Conservation (phyloP, 2,329 filamentous ascomycete genomes). For the Cadophora sp. region DNA sequence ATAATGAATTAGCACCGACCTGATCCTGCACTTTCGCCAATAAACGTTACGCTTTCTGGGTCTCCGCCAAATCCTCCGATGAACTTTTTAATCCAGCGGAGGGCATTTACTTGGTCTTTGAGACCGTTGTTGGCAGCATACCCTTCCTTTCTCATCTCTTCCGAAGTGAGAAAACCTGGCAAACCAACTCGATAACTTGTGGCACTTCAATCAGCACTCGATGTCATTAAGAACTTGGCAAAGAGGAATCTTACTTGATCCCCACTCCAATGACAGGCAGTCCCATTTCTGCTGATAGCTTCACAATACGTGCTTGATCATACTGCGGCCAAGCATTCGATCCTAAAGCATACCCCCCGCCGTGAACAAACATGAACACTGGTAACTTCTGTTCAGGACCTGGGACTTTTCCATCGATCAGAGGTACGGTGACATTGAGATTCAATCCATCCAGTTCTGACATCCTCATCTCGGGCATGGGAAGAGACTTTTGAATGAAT, state of each 20-base stretch:
- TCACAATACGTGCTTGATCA: slow-evolving; percentile 53
- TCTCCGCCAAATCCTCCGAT: slow-evolving; percentile 44
- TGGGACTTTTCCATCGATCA: slow-evolving; percentile 25
- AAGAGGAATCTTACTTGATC: slow-evolving; percentile 48
- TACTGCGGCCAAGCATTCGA: slow-evolving; percentile 60
- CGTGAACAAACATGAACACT: slow-evolving; percentile 60
- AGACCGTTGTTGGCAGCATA: slow-evolving; percentile 52
- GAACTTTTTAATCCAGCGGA: slow-evolving; percentile 42
- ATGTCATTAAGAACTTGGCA: neutral
- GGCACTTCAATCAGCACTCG: neutral
- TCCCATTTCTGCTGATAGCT: slow-evolving; percentile 50
- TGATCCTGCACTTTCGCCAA: slow-evolving; percentile 56
- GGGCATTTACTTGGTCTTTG: slow-evolving; percentile 45
- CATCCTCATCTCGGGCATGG: slow-evolving; percentile 47
- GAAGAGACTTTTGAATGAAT: slow-evolving; percentile 55
- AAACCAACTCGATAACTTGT: slow-evolving; percentile 53
- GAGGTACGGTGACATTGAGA: slow-evolving; percentile 57
- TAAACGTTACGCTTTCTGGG: slow-evolving; percentile 41
- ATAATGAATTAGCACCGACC: slow-evolving; percentile 41
- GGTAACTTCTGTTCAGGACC: slow-evolving; percentile 48
- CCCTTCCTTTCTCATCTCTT: slow-evolving; percentile 52
- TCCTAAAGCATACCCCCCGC: slow-evolving; percentile 56
- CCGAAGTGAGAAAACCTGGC: slow-evolving; percentile 54
- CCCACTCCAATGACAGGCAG: slow-evolving; percentile 54
- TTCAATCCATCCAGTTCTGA: slow-evolving; percentile 58